Evolutionary conservation across 495 filamentous ascomycete genomes (phyloP).

Genomic region (Penicillium manginii): DNA sequence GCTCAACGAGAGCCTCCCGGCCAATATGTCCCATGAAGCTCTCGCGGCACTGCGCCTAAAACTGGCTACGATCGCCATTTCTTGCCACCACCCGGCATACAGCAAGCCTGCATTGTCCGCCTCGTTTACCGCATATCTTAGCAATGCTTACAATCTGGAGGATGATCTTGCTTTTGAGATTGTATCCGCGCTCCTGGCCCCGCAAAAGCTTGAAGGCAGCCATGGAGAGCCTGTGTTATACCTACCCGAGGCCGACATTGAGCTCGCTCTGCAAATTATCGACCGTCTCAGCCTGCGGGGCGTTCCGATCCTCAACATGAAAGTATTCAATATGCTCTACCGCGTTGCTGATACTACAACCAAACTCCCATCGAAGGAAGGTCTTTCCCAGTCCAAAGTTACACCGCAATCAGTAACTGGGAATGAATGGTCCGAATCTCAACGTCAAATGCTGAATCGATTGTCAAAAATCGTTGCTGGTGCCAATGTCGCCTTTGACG

Average conservation of each 20-base stretch:
- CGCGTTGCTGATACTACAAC: conserved; percentile 22
- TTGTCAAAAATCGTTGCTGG: conserved; percentile 38
- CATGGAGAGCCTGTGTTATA: conserved; percentile 11
- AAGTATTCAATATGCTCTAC: conserved; percentile 49
- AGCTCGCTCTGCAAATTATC: conserved; percentile 49
- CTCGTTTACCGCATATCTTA: conserved; percentile 34
- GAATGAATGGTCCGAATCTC: conserved; percentile 17
- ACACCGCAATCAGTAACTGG: background rate
- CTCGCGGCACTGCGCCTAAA: conserved; percentile 36
- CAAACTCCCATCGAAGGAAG: conserved; percentile 21
- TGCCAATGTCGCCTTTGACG: conserved; percentile 48
- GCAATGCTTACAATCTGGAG: conserved; percentile 39
- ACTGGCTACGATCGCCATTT: conserved; percentile 42
- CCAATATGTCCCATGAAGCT: conserved; percentile 32
- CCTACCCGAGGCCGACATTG: conserved; percentile 33
- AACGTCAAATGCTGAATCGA: conserved; percentile 19
- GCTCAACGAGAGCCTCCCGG: conserved; percentile 42
- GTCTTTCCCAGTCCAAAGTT: background rate
- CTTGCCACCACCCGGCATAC: conserved; percentile 43
- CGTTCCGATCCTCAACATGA: conserved; percentile 44
- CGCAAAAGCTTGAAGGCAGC: conserved; percentile 11
- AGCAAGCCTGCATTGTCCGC: conserved; percentile 34
- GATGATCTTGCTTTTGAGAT: conserved; percentile 39
- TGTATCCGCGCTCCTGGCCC: conserved; percentile 41
- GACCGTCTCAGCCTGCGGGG: conserved; percentile 50